These are phyloP conservation scores for Coniochaeta pulveracea DNA, from an alignment of 2,329 filamentous ascomycete species.

Conservation along the genomic window DNA sequence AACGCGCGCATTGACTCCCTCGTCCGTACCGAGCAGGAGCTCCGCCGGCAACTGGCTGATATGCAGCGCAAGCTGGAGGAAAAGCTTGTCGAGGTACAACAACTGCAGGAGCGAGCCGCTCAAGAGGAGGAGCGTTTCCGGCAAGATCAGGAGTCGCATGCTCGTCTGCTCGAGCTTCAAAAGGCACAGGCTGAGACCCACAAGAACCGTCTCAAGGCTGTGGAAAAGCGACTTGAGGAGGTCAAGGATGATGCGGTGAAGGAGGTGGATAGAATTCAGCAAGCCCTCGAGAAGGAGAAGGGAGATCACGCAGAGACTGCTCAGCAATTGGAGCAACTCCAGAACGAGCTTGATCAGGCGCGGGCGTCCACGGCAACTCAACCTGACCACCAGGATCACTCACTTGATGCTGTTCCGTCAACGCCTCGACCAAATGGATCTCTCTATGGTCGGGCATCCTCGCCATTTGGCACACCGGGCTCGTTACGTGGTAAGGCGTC, in stretches of 20 bases:
- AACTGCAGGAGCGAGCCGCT: conserved; percentile 72
- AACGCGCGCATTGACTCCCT: conserved; percentile 66
- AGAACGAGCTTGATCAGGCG: conserved; percentile 41
- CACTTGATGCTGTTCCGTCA: conserved; percentile 40
- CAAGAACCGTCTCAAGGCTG: conserved; percentile 56
- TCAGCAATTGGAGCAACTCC: conserved; percentile 36
- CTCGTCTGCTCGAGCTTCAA: conserved; percentile 72
- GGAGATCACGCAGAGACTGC: conserved; percentile 33
- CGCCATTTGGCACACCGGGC: conserved; percentile 50
- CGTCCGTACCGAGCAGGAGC: conserved; percentile 66
- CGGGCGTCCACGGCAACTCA: conserved; percentile 31
- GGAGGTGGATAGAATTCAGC: conserved; percentile 40
- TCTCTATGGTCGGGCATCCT: conserved; percentile 37
- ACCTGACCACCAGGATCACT: conserved; percentile 24
- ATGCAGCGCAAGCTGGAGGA: conserved; percentile 82
- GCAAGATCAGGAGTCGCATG: conserved; percentile 72
- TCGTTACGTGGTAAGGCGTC: conserved; percentile 43
- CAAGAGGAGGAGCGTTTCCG: conserved; percentile 78
- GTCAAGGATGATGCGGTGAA: conserved; percentile 57
- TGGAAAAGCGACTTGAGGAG: conserved; percentile 52
- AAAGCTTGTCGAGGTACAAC: conserved; percentile 67
- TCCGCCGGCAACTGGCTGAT: conserved; percentile 73
- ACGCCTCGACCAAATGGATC: conserved; percentile 51
- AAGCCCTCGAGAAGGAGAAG: conserved; percentile 45
- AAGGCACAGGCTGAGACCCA: conserved; percentile 65